A percentile compares a stretch with the other conserved stretches of the same genome.
These are phyloP conservation scores for Misopates orontium DNA, from an alignment of 257 asterid genomes.

Conservation along the genomic window DNA sequence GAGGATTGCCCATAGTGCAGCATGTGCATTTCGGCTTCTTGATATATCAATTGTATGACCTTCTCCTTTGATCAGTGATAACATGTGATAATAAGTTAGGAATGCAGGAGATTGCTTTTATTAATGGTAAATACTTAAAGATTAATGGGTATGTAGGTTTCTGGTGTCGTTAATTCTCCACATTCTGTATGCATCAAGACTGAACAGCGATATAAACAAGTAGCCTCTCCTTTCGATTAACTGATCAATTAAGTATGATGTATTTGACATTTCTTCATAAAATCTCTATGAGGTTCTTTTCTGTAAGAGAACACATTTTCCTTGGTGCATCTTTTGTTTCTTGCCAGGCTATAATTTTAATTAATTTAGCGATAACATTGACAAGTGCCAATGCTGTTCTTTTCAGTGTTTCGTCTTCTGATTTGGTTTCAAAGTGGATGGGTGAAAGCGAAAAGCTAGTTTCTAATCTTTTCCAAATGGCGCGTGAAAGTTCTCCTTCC, in stretches of 20 bases:
- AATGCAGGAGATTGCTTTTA: too few relatives aligned
- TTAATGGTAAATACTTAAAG: too few relatives aligned
- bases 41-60: too few relatives aligned
- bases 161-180: background rate
- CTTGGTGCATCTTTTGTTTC: conserved; percentile 6
- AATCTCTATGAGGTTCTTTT: background rate
- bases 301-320: background rate
- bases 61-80: too few relatives aligned
- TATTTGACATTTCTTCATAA: conserved; percentile 8
- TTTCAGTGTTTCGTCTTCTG: conserved; percentile 93
- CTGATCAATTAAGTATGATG: conserved; percentile 16
- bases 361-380: background rate
- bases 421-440: conserved; percentile 99
- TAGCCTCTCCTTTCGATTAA: background rate
- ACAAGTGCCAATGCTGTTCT: conserved; percentile 36
- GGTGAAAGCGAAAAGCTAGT: conserved; percentile 99
- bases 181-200: background rate
- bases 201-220: background rate
- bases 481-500: conserved; percentile 96
- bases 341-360: conserved; percentile 11
- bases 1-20: too few relatives aligned
- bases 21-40: too few relatives aligned
- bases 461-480: conserved; percentile 95
- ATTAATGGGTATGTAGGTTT: too few relatives aligned
- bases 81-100: too few relatives aligned